Evolutionary conservation across 2,329 filamentous ascomycete species (phyloP), one percentile per base, ranked within the genome.

Genomic region (Ceratocystis alfenasii): DNA sequence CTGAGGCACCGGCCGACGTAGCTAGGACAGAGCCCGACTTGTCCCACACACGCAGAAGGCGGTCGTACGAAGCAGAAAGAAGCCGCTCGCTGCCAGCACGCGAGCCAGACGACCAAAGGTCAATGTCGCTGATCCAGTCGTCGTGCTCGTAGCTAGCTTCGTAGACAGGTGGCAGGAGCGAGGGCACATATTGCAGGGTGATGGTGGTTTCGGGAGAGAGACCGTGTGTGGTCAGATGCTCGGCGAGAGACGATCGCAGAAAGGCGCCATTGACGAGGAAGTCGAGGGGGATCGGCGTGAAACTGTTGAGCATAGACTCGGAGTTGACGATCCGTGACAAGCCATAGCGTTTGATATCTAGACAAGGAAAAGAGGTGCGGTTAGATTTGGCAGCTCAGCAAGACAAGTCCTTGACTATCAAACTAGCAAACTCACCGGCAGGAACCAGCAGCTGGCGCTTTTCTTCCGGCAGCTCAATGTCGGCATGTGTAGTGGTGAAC

Each of bases 191-290:
- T 78, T 97, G 92, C 66, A 99, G 82, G 45, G 87, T 88, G 64
- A 99, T 78, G 3, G 88, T 93, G 3, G 87, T 88, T 78, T 99
- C 94, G 53, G 90, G 84, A 22, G 90, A 96, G 68, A 97, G 86
- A 62, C 93, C 93, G 72, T 94, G 89, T 69, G 86, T 80, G 17
- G 86, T 86, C 68, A 99, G 84, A 76, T 95, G 96, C 72, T 96
- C 89, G 74, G 96, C 90, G 70, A 99, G 84, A 20, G 89, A 90
- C 30, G 91, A 89, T 69, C 89, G 87, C 63, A 99, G 83, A 76
- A 95, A 96, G 72, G 88, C 87, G 75, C 94, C 94, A 75, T 96
- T 94, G 77, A 95, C 87, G 71, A 99, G 83, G 78, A 99, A 97
- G 76, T 99, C 94, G 76, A 99, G 87, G 20, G 90, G 90, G 60